A percentile compares a stretch with the other conserved stretches of the same genome.
These are phyloP conservation scores for Verbena officinalis DNA, from an alignment of 257 asterid genomes.

Conservation along the genomic window DNA sequence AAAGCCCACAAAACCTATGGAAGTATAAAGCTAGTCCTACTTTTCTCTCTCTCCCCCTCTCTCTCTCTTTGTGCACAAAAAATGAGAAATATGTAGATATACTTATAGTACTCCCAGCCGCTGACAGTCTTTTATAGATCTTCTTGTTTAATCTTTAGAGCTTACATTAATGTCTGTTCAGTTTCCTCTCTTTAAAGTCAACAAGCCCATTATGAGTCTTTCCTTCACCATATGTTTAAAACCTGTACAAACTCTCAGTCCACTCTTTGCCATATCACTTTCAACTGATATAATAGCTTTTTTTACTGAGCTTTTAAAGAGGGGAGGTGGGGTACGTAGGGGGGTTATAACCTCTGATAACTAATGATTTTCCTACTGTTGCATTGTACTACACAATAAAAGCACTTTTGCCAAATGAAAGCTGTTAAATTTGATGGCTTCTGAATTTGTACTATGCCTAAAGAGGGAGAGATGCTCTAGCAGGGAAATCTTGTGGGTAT, in stretches of 20 bases:
- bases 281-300: conserved; percentile 24
- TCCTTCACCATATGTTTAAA: conserved; percentile 22
- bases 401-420: conserved; percentile 44
- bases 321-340: too few relatives aligned
- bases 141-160: conserved; percentile 22
- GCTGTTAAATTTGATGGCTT: conserved; percentile 31
- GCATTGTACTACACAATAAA: conserved; percentile 25
- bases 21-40: neutral
- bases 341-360: conserved; percentile 21
- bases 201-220: conserved; percentile 16
- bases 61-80: conserved; percentile 40
- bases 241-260: conserved; percentile 37
- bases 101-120: conserved; percentile 7
- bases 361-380: conserved; percentile 39
- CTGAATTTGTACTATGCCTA: conserved; percentile 15
- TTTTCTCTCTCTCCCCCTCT: conserved; percentile 21
- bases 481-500: conserved; percentile 27
- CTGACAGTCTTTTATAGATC: conserved; percentile 20
- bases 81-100: conserved; percentile 4
- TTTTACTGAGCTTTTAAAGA: conserved; percentile 33
- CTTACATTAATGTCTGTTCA: conserved; percentile 13
- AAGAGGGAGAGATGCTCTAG: conserved; percentile 26
- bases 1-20: conserved; percentile 38
- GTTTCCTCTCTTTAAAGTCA: conserved; percentile 19
- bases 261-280: conserved; percentile 24